These are phyloP conservation scores for Erythrobasidium hasegawianum DNA, from an alignment of 1,284 basidiomycete species.

Conservation along the genomic window DNA sequence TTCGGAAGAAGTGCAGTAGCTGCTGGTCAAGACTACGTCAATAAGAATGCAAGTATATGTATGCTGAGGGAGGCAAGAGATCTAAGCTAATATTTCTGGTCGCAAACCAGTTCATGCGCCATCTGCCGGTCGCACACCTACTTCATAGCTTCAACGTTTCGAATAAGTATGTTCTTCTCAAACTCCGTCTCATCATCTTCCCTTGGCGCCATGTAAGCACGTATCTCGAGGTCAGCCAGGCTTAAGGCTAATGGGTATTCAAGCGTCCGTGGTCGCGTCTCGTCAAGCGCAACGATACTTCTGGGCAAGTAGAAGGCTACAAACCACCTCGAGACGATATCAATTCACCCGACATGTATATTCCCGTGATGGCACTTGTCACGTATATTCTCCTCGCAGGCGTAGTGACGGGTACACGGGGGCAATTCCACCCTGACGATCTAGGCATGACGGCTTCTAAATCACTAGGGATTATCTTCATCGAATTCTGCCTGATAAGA, in stretches of 20 bases:
- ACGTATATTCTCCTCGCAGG: slow-evolving; percentile 86
- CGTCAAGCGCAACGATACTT: slow-evolving; percentile 46
- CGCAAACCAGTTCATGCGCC: slow-evolving; percentile 63
- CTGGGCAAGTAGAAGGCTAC: slow-evolving; percentile 67
- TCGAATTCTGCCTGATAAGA: slow-evolving; percentile 85
- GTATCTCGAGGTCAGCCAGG: too few species aligned
- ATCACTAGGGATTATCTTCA: slow-evolving; percentile 58
- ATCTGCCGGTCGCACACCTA: slow-evolving; percentile 69
- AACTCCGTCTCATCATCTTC: slow-evolving; percentile 84
- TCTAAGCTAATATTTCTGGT: not conserved
- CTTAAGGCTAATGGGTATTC: too few species aligned
- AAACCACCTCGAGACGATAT: slow-evolving; percentile 87
- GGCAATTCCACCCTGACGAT: slow-evolving; percentile 82
- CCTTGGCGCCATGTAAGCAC: slow-evolving; percentile 73
- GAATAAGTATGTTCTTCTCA: slow-evolving; percentile 89
- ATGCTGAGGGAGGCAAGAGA: too few species aligned
- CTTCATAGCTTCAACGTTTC: slow-evolving; percentile 97
- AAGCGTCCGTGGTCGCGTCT: slow-evolving; percentile 44
- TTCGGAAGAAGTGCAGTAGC: slow-evolving; percentile 86
- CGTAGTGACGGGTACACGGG: slow-evolving; percentile 75
- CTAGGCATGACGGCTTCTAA: slow-evolving; percentile 81
- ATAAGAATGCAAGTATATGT: slow-evolving; percentile 82
- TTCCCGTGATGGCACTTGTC: slow-evolving; percentile 93
- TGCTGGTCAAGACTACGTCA: slow-evolving; percentile 92
- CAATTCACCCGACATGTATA: slow-evolving; percentile 94